Evolutionary conservation across 352 stramenopile genomes (phyloP).

Genomic region (Porosira glacialis): DNA sequence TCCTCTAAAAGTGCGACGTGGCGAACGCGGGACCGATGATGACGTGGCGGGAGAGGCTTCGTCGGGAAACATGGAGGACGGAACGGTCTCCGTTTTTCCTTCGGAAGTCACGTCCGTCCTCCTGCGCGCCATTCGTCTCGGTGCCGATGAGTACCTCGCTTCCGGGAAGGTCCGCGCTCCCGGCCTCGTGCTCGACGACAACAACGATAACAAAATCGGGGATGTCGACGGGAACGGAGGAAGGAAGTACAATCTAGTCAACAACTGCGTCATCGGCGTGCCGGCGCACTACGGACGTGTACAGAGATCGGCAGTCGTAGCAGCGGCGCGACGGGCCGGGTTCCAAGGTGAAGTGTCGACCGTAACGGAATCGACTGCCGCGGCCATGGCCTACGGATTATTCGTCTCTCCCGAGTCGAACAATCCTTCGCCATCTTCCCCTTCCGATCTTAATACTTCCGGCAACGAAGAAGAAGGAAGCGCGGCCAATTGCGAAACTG

Average conservation of each 20-base stretch:
- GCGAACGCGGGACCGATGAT: too few relatives aligned
- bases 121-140: slow-evolving; percentile 49
- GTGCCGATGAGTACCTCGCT: slow-evolving; percentile 51
- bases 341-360: slow-evolving; percentile 60
- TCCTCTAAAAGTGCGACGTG: too few relatives aligned
- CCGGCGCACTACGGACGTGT: slow-evolving; percentile 66
- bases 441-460: background rate
- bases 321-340: slow-evolving; percentile 57
- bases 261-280: slow-evolving; percentile 73
- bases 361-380: slow-evolving; percentile 74
- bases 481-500: too few relatives aligned
- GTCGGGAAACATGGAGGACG: too few relatives aligned
- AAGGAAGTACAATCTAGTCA: slow-evolving; percentile 18
- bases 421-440: background rate
- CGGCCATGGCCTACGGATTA: slow-evolving; percentile 77
- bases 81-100: slow-evolving; percentile 52
- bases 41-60: too few relatives aligned
- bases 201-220: slow-evolving; percentile 17
- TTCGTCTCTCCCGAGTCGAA: slow-evolving; percentile 57
- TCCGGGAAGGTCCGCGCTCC: too few relatives aligned
- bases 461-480: slow-evolving; percentile 1
- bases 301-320: slow-evolving; percentile 57
- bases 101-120: slow-evolving; percentile 55
- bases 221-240: slow-evolving; percentile 26
- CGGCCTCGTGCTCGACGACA: too few relatives aligned